Conservation (phyloP, 192 early-diverging fungal species). For the Radiomyces spectabilis region DNA sequence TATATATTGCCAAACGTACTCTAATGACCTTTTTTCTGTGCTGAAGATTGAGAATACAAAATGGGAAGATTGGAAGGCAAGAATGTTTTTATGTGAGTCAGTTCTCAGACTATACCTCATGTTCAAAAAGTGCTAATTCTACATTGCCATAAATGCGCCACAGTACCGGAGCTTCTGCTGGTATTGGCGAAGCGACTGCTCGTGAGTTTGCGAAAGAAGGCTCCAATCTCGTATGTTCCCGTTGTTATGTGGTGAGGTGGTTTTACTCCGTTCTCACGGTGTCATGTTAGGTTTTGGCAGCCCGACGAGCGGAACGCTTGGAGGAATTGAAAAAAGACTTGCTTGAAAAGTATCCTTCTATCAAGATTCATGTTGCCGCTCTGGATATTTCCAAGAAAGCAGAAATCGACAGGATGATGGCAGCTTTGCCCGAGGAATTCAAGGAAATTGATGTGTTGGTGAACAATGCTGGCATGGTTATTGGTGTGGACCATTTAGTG, state of each 20-base stretch:
- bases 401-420: constrained; percentile 39
- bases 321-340: constrained; percentile 48
- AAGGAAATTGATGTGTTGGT: constrained; percentile 72
- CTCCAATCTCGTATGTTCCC: constrained; percentile 41
- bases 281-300: constrained; percentile 43
- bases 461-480: constrained; percentile 77
- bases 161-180: constrained; percentile 62
- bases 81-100: constrained; percentile 25
- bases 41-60: too few species aligned
- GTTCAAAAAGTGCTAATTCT: too few species aligned
- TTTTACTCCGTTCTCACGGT: neutral
- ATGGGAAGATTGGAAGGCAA: constrained; percentile 29
- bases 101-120: neutral
- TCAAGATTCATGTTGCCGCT: constrained; percentile 51
- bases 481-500: constrained; percentile 56
- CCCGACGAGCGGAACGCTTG: constrained; percentile 59
- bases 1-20: too few species aligned
- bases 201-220: constrained; percentile 57
- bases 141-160: too few species aligned
- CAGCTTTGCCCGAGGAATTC: constrained; percentile 45
- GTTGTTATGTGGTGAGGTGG: neutral
- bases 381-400: constrained; percentile 65
- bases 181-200: constrained; percentile 68
- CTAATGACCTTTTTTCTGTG: too few species aligned
- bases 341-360: constrained; percentile 28